These are phyloP conservation scores for Alternaria rosae DNA, from an alignment of 2,329 filamentous ascomycete genomes.

Conservation along the genomic window DNA sequence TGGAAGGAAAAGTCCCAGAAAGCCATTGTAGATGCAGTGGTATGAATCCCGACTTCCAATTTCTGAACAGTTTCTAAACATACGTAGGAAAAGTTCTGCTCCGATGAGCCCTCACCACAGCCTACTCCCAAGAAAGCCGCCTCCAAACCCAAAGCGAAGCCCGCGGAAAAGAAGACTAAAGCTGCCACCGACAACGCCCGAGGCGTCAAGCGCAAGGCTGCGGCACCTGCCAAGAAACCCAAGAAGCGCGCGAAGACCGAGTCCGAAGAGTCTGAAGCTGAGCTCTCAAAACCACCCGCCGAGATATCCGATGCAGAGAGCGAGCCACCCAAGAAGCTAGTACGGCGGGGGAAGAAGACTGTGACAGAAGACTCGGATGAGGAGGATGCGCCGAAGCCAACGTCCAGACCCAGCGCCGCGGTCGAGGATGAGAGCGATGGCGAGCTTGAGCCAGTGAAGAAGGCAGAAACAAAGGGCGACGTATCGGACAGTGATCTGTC, in stretches of 20 bases:
- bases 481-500: slow-evolving; percentile 72
- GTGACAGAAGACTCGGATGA: slow-evolving; percentile 42
- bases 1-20: slow-evolving; percentile 64
- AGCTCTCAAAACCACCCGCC: slow-evolving; percentile 25
- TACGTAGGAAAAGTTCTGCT: slow-evolving; percentile 38
- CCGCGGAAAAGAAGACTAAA: slow-evolving; percentile 33
- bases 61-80: background rate
- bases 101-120: slow-evolving; percentile 31
- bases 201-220: slow-evolving; percentile 43
- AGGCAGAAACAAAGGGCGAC: slow-evolving; percentile 27
- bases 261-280: slow-evolving; percentile 39
- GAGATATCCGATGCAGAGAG: slow-evolving; percentile 35
- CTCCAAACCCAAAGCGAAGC: slow-evolving; percentile 30
- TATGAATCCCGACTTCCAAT: slow-evolving; percentile 20
- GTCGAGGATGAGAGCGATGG: slow-evolving; percentile 22
- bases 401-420: slow-evolving; percentile 17
- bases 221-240: slow-evolving; percentile 37
- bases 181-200: slow-evolving; percentile 17
- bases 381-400: slow-evolving; percentile 20
- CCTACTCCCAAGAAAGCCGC: slow-evolving; percentile 28
- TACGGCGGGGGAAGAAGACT: slow-evolving; percentile 33
- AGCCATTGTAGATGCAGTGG: slow-evolving; percentile 39
- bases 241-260: slow-evolving; percentile 23
- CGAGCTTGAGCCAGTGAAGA: slow-evolving; percentile 18
- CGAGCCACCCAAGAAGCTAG: slow-evolving; percentile 35